Evolutionary conservation across 1,139 yeast genomes (phyloP).

Genomic region (Hansenula anomala): DNA sequence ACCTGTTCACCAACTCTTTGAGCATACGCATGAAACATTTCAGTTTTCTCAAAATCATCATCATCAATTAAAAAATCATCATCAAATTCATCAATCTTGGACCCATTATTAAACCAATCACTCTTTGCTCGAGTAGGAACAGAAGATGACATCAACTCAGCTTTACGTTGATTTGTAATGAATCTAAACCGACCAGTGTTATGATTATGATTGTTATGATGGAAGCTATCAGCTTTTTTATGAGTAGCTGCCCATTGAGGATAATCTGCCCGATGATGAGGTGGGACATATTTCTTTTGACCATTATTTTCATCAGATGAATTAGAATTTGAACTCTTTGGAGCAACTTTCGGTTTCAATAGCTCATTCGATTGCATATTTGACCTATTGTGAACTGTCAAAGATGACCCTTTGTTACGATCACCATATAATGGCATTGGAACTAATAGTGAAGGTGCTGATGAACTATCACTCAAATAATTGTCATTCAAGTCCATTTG

Average conservation of each 20-base stretch:
- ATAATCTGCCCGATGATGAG: slow-evolving; percentile 36
- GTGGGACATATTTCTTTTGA: slow-evolving; percentile 37
- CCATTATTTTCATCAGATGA: slow-evolving; percentile 9
- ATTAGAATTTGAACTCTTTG: slow-evolving; percentile 7
- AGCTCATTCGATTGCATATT: too few relatives aligned
- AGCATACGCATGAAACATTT: slow-evolving; percentile 14
- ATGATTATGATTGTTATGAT: slow-evolving; percentile 7
- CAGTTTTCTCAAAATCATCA: slow-evolving; percentile 19
- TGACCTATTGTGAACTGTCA: slow-evolving; percentile 12
- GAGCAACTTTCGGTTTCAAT: too few relatives aligned
- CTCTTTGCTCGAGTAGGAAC: slow-evolving; percentile 36
- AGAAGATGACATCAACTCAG: slow-evolving; percentile 29
- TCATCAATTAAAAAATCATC: slow-evolving; percentile 24
- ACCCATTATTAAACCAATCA: slow-evolving; percentile 36
- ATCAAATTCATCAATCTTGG: slow-evolving; percentile 33
- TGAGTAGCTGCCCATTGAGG: slow-evolving; percentile 6
- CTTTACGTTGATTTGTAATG: neutral
- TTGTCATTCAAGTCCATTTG: slow-evolving; percentile 19
- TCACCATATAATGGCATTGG: slow-evolving; percentile 4
- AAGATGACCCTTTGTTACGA: slow-evolving; percentile 6
- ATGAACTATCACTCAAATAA: slow-evolving; percentile 9
- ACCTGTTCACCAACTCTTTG: slow-evolving; percentile 9
- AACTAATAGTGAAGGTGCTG: slow-evolving; percentile 15
- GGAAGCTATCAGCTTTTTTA: slow-evolving; percentile 5
- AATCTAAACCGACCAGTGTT: slow-evolving; percentile 18